A percentile compares a stretch with the other conserved stretches of the same genome.
Conservation (phyloP, 148 eudicot genomes). For the Euryodendron excelsum region DNA sequence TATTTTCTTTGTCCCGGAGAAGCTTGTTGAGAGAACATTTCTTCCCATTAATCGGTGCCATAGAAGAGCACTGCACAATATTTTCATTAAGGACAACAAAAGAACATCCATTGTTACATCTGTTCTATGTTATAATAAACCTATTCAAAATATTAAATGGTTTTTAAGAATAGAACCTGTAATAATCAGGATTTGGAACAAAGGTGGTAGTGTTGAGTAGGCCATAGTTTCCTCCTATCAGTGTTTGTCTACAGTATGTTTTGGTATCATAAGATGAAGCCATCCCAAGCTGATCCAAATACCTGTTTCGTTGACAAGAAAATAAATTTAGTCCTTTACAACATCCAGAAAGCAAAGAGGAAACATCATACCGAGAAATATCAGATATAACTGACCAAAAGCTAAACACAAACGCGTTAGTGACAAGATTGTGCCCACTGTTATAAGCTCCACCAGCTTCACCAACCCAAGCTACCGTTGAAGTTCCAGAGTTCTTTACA, state of each 20-base stretch:
- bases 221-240: constrained; percentile 82
- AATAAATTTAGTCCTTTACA: neutral
- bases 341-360: neutral
- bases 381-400: constrained; percentile 50
- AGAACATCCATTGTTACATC: no score
- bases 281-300: constrained; percentile 88
- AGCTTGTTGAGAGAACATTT: constrained; percentile 49
- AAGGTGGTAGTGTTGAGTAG: constrained; percentile 53
- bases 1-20: constrained; percentile 35
- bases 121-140: no score
- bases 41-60: constrained; percentile 89
- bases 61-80: constrained; percentile 63
- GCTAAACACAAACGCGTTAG: constrained; percentile 72
- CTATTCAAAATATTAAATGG: no score
- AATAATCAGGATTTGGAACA: constrained; percentile 79
- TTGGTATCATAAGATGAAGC: constrained; percentile 59
- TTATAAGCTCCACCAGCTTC: constrained; percentile 88
- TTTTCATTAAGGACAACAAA: neutral
- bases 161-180: constrained; percentile 44
- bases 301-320: constrained; percentile 38
- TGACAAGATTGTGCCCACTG: constrained; percentile 67
- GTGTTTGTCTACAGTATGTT: constrained; percentile 73
- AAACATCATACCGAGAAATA: neutral
- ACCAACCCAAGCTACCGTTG: constrained; percentile 81
- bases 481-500: constrained; percentile 41